Conservation (phyloP, 2,329 filamentous ascomycete genomes). For the Aspergillus terreus region DNA sequence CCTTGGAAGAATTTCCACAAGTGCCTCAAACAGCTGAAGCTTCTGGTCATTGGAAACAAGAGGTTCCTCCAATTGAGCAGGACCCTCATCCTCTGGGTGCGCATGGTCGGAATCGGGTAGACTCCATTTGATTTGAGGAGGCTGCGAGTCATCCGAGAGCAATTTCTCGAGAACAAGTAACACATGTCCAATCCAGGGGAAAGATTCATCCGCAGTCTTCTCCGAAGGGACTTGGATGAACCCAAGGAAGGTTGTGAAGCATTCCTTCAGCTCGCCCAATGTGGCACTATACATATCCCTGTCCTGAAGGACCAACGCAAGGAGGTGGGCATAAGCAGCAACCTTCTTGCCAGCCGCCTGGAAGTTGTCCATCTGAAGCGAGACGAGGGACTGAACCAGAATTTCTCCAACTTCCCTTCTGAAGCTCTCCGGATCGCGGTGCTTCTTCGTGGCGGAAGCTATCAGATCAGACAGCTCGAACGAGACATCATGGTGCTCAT, state of each 20-base stretch:
- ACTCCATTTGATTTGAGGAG: constrained; percentile 69
- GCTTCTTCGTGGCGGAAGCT: constrained; percentile 63
- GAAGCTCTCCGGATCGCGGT: constrained; percentile 53
- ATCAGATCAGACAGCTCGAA: constrained; percentile 91
- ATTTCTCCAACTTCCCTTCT: constrained; percentile 76
- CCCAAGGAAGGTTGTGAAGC: constrained; percentile 68
- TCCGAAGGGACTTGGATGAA: constrained; percentile 70
- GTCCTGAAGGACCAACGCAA: constrained; percentile 84
- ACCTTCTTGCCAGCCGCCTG: constrained; percentile 63
- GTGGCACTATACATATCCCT: constrained; percentile 74
- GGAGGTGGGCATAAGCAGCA: constrained; percentile 84
- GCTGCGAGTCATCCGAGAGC: constrained; percentile 83
- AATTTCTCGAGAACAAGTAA: constrained; percentile 86
- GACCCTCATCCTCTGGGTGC: constrained; percentile 48
- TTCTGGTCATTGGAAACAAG: constrained; percentile 65
- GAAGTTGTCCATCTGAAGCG: constrained; percentile 56
- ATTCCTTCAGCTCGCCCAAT: constrained; percentile 69
- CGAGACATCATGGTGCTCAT: constrained; percentile 80
- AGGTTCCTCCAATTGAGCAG: constrained; percentile 58
- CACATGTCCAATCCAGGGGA: constrained; percentile 88
- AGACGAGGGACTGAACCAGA: constrained; percentile 77
- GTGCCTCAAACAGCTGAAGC: constrained; percentile 64
- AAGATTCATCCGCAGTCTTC: constrained; percentile 70
- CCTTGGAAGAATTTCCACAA: constrained; percentile 80
- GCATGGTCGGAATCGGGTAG: constrained; percentile 47